Percentiles rank a stretch among this genome's conserved stretches.
phyloP scores from a whole-genome alignment of 1,284 basidiomycete species.

The Inonotus hispidus region DNA sequence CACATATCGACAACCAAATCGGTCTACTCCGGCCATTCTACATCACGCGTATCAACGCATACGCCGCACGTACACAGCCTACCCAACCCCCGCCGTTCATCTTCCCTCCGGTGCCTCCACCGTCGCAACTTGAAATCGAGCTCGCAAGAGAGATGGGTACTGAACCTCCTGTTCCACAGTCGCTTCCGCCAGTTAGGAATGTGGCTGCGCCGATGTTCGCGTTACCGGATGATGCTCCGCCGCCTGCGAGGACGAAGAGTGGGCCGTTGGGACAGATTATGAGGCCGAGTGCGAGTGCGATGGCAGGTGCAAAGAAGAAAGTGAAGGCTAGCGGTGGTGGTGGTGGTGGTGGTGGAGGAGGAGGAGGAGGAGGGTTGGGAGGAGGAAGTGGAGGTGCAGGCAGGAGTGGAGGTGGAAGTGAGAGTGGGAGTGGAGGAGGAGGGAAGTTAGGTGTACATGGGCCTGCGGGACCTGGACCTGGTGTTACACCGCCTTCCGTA shows the following conservation, averaged over 20 bases:
- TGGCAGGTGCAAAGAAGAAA: conserved; percentile 33
- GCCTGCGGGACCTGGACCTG: conserved; percentile 28
- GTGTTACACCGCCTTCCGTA: neutral
- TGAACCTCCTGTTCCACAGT: neutral
- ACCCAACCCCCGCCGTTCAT: conserved; percentile 21
- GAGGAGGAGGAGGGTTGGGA: neutral
- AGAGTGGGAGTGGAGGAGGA: neutral
- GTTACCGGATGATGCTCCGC: conserved; percentile 59
- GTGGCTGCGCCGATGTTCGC: conserved; percentile 20
- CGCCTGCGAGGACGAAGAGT: conserved; percentile 55
- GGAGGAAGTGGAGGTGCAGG: too few relatives aligned
- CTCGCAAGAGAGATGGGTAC: neutral
- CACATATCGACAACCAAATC: conserved; percentile 70
- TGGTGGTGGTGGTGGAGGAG: neutral
- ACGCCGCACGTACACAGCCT: conserved; percentile 29
- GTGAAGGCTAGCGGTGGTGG: neutral
- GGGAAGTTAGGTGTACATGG: conserved; percentile 18
- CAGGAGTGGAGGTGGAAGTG: neutral
- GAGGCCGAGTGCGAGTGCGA: conserved; percentile 31
- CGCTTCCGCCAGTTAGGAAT: conserved; percentile 18
- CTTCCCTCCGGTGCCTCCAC: conserved; percentile 17
- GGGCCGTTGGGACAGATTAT: conserved; percentile 71
- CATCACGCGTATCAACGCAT: conserved; percentile 46
- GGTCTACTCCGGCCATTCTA: conserved; percentile 82
- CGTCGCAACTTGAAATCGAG: conserved; percentile 8